Conservation (phyloP, 2,329 filamentous ascomycete species). For the Hyphodiscus sp. region DNA sequence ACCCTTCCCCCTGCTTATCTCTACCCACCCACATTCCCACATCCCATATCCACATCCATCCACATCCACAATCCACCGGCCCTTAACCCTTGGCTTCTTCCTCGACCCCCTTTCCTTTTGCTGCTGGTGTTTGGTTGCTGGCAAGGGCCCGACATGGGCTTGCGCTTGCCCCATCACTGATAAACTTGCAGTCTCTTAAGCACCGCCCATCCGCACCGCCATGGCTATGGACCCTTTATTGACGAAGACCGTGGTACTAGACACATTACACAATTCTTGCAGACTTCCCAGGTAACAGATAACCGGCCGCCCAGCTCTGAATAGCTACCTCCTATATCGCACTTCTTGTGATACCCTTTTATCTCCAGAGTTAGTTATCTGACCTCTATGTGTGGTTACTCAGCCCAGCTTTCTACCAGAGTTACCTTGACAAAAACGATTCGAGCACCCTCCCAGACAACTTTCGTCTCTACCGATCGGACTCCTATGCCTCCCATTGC, state of each 20-base stretch:
- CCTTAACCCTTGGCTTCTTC: background rate
- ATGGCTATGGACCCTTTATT: slow-evolving; percentile 4
- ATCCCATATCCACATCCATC: too few species aligned
- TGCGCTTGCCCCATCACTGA: background rate
- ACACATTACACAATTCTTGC: background rate
- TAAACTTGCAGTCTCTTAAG: background rate
- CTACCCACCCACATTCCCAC: background rate
- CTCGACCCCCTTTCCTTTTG: background rate
- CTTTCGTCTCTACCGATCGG: background rate
- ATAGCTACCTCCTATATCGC: background rate
- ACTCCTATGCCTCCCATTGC: slow-evolving; percentile 19
- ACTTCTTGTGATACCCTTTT: background rate
- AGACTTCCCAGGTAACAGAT: background rate
- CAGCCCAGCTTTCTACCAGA: background rate
- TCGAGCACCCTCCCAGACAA: background rate
- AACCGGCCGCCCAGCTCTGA: background rate
- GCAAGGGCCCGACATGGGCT: background rate
- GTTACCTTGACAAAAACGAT: background rate
- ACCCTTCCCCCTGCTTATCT: background rate
- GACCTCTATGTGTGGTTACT: background rate
- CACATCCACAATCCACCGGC: background rate
- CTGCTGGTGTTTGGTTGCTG: background rate
- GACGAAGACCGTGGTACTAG: background rate
- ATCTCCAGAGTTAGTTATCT: background rate
- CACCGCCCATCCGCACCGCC: background rate